A percentile compares a stretch with the other conserved stretches of the same genome.
These are phyloP conservation scores for Pythium inflatum DNA, from an alignment of 352 stramenopile species.

Conservation along the genomic window DNA sequence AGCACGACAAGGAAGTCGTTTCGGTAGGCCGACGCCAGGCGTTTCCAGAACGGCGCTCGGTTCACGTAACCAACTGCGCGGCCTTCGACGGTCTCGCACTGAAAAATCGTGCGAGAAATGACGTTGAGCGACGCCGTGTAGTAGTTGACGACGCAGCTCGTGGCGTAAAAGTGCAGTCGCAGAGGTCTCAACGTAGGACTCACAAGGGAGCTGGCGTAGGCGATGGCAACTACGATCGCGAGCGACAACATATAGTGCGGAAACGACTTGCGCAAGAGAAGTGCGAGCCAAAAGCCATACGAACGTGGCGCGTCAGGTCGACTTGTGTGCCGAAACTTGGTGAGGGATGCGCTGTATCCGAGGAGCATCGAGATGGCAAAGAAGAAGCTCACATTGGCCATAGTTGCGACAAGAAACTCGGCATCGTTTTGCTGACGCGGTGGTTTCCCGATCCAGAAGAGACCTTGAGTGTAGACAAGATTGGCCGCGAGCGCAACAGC, in stretches of 20 bases:
- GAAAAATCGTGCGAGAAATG: neutral
- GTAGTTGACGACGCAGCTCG: conserved; percentile 5
- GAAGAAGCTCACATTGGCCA: conserved; percentile 12
- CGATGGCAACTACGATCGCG: neutral
- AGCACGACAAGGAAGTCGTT: neutral
- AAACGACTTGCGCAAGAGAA: neutral
- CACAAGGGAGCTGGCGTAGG: neutral
- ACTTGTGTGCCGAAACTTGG: neutral
- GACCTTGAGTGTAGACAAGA: conserved; percentile 17
- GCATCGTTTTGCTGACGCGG: neutral
- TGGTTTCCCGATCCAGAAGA: conserved; percentile 10
- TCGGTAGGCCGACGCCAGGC: neutral
- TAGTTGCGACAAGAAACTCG: conserved; percentile 16
- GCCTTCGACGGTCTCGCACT: conserved; percentile 18
- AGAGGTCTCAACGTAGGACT: neutral
- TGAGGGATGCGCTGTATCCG: neutral
- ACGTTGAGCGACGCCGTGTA: conserved; percentile 8
- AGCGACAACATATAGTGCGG: conserved; percentile 1
- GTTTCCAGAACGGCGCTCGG: neutral
- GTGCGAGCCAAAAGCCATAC: conserved; percentile 1
- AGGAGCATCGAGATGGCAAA: neutral
- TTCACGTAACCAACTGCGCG: neutral
- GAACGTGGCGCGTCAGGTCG: neutral
- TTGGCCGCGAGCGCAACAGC: neutral
- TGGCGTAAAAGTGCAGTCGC: conserved; percentile 21